Evolutionary conservation across 352 stramenopile species (phyloP).

Genomic region (Peronospora farinosa): DNA sequence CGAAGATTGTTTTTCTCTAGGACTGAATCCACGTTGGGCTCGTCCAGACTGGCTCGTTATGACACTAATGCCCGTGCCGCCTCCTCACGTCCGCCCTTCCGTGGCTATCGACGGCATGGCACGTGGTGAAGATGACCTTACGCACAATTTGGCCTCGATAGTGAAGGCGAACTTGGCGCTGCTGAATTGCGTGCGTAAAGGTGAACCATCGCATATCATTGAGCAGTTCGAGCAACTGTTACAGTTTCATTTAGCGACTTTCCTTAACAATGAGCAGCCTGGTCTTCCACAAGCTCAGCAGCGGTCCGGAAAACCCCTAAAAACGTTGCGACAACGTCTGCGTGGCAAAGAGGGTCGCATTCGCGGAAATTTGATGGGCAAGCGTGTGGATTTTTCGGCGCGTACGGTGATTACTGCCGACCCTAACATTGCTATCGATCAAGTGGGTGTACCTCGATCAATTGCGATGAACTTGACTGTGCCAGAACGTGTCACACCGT

Average conservation of each 20-base stretch:
- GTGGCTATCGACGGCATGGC: conserved; percentile 92
- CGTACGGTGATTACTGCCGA: conserved; percentile 99
- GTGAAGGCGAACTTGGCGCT: conserved; percentile 97
- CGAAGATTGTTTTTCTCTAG: conserved; percentile 92
- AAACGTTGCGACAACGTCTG: conserved; percentile 94
- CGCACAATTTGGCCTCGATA: conserved; percentile 96
- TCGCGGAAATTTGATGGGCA: conserved; percentile 99
- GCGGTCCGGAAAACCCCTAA: conserved; percentile 94
- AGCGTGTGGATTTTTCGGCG: conserved; percentile 99
- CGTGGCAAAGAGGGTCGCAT: conserved; percentile 98
- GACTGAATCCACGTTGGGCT: conserved; percentile 91
- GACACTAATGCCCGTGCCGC: conserved; percentile 96
- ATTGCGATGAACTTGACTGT: conserved; percentile 99
- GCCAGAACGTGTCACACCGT: conserved; percentile 97
- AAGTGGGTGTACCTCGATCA: conserved; percentile 96
- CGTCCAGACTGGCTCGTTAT: conserved; percentile 98
- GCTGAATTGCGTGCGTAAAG: conserved; percentile 92
- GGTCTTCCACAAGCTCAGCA: conserved; percentile 95
- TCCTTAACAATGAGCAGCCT: conserved; percentile 98
- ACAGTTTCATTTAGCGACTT: conserved; percentile 85
- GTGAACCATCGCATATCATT: conserved; percentile 94
- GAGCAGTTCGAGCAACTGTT: conserved; percentile 88
- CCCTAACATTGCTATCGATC: conserved; percentile 98
- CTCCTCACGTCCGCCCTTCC: conserved; percentile 95
- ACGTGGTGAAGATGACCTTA: conserved; percentile 97